Evolutionary conservation across 805 yeast species (phyloP).

Genomic region (Candida orba): DNA sequence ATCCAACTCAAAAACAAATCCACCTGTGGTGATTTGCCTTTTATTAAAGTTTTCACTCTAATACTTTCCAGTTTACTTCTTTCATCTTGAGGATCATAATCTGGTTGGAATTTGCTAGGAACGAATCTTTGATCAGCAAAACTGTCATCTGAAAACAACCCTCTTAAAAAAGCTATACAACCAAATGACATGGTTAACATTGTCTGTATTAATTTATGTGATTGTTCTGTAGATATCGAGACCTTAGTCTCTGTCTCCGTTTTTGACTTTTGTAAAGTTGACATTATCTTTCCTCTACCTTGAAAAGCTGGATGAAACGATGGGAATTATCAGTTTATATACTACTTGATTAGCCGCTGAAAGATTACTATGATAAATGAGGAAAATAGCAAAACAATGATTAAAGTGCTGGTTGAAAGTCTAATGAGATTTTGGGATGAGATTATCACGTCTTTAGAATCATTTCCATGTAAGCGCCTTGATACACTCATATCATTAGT

Average conservation of each 20-base stretch:
- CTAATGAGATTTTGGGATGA: too few relatives aligned
- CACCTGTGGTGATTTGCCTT: slow-evolving; percentile 39
- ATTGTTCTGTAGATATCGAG: slow-evolving; percentile 30
- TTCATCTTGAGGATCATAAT: slow-evolving; percentile 19
- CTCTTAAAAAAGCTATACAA: slow-evolving; percentile 49
- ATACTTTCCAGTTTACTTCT: slow-evolving; percentile 30
- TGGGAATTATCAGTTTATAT: too few relatives aligned
- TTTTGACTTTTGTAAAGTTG: neutral
- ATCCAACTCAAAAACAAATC: slow-evolving; percentile 49
- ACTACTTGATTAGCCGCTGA: too few relatives aligned
- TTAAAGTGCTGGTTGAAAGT: too few relatives aligned
- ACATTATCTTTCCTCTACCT: neutral
- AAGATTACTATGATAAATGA: too few relatives aligned
- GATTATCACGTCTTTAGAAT: too few relatives aligned
- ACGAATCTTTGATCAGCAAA: slow-evolving; percentile 43
- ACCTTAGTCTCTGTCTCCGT: slow-evolving; percentile 1
- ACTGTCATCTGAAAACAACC: slow-evolving; percentile 48
- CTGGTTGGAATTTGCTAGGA: slow-evolving; percentile 27
- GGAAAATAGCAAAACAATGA: too few relatives aligned
- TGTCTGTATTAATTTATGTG: slow-evolving; percentile 41
- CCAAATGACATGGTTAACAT: slow-evolving; percentile 48
- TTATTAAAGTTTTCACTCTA: slow-evolving; percentile 39
- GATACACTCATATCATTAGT: too few relatives aligned
- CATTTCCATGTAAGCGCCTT: too few relatives aligned
- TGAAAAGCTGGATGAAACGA: too few relatives aligned